Conservation (phyloP, 2,329 filamentous ascomycete species). For the Biscogniauxia marginata region DNA sequence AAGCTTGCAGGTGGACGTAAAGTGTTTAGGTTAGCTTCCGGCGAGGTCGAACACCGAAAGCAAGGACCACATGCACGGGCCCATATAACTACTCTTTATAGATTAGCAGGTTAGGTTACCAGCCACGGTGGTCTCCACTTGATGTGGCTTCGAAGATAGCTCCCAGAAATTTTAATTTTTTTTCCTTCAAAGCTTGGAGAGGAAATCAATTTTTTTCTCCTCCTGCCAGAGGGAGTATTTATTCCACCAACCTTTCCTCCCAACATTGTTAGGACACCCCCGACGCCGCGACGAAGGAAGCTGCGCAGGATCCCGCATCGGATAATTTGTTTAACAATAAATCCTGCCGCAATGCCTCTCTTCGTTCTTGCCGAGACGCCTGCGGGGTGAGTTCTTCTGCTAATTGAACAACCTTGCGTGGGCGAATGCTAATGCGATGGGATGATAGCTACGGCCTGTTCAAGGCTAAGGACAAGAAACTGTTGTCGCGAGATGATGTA, state of each 20-base stretch:
- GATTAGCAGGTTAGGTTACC: background rate
- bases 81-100: background rate
- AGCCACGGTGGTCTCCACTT: background rate
- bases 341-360: constrained; percentile 67
- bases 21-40: constrained; percentile 2
- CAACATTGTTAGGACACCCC: constrained; percentile 32
- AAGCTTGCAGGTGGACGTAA: constrained; percentile 13
- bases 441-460: constrained; percentile 86
- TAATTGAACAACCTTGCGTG: constrained; percentile 6
- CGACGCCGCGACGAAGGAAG: constrained; percentile 23
- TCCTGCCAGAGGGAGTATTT: background rate
- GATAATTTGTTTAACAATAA: background rate
- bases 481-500: constrained; percentile 83
- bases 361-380: constrained; percentile 94
- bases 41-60: background rate
- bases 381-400: constrained; percentile 59
- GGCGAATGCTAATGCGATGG: no score
- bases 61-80: background rate
- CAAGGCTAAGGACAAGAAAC: constrained; percentile 98
- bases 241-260: constrained; percentile 4
- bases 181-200: constrained; percentile 14
- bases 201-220: constrained; percentile 9
- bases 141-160: background rate
- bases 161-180: constrained; percentile 1
- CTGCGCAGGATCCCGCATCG: constrained; percentile 24